Percentiles rank a stretch among this genome's conserved stretches.
Evolutionary conservation across 768 basidiomycete species (phyloP).

Genomic region (Suillus brevipes): DNA sequence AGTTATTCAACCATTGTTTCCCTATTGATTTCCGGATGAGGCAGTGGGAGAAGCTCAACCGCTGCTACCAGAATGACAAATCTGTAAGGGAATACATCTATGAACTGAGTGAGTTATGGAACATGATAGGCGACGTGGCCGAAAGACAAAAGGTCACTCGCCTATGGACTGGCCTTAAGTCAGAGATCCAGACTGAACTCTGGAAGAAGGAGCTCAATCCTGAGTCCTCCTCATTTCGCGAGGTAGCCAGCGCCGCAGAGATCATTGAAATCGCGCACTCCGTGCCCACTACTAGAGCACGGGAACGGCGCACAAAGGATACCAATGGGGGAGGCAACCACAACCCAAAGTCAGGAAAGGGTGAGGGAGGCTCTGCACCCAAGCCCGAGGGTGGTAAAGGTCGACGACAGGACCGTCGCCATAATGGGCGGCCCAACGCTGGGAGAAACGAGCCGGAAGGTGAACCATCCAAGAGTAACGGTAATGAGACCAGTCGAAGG

Average conservation of each 20-base stretch:
- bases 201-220: slow-evolving; percentile 32
- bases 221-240: slow-evolving; percentile 22
- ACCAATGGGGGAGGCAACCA: too few species aligned
- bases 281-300: not conserved
- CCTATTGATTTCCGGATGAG: slow-evolving; percentile 24
- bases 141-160: slow-evolving; percentile 30
- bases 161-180: slow-evolving; percentile 36
- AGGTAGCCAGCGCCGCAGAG: slow-evolving; percentile 30
- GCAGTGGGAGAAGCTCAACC: slow-evolving; percentile 26
- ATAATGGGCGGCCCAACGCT: fast-evolving
- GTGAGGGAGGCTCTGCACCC: too few species aligned
- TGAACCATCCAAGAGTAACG: not conserved
- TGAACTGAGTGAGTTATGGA: slow-evolving; percentile 35
- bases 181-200: slow-evolving; percentile 28
- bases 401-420: too few species aligned
- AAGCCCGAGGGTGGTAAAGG: too few species aligned
- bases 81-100: slow-evolving; percentile 34
- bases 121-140: slow-evolving; percentile 32
- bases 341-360: too few species aligned
- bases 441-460: too few species aligned
- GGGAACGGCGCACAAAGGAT: too few species aligned
- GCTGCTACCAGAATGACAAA: slow-evolving; percentile 24
- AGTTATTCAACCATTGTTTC: slow-evolving; percentile 41
- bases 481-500: not conserved
- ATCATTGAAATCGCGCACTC: slow-evolving; percentile 32